A percentile compares a stretch with the other conserved stretches of the same genome.
Evolutionary conservation across 208 protist genomes (phyloP).

Genomic region (Naegleria gruberi): DNA sequence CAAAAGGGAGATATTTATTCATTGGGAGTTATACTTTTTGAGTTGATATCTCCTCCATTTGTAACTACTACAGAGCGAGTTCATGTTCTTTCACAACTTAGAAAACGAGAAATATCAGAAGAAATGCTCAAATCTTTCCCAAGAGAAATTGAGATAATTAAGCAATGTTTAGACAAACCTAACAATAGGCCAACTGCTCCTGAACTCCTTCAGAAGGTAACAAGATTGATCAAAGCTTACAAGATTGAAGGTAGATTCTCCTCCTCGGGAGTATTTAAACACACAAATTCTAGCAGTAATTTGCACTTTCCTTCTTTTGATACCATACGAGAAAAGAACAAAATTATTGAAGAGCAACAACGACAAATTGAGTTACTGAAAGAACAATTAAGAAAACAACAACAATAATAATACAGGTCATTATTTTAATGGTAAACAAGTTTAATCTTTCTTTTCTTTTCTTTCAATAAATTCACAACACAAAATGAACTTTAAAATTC

Average conservation of each 20-base stretch:
- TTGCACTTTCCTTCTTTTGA: not conserved
- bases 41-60: not conserved
- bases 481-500: not conserved
- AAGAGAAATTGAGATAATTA: not conserved
- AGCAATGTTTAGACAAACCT: not conserved
- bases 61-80: slow-evolving; percentile 2
- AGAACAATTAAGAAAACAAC: not conserved
- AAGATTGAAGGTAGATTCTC: not conserved
- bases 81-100: not conserved
- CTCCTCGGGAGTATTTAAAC: too few species aligned
- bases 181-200: not conserved
- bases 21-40: slow-evolving; percentile 25
- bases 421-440: not conserved
- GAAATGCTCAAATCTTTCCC: not conserved
- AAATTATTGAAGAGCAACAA: not conserved
- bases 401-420: not conserved
- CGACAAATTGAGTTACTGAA: not conserved
- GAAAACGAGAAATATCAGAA: not conserved
- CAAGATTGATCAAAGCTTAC: not conserved
- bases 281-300: not conserved
- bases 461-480: not conserved
- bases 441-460: not conserved
- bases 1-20: slow-evolving; percentile 14
- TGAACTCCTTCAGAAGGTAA: not conserved
- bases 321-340: not conserved